Evolutionary conservation across 164 flowering plant genomes (phyloP), one percentile per base, ranked within the genome.

Genomic region (Aristolochia californica): DNA sequence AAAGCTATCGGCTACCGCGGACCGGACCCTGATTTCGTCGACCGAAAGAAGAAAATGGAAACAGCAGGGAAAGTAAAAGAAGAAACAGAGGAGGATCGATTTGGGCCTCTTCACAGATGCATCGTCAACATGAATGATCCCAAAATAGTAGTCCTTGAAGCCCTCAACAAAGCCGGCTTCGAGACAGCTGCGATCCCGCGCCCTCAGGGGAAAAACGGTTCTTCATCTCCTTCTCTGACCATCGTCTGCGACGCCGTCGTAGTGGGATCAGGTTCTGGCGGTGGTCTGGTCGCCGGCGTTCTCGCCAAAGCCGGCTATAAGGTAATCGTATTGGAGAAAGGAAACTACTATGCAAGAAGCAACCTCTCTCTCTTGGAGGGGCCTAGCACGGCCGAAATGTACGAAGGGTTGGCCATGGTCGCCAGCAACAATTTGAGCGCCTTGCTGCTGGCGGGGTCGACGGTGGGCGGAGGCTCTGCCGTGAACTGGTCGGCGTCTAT

Each of bases 401-500:
- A 87, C 72, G 67, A 73, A 10, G 63, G 73, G 0, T 58, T 74
- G 7, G 91, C 87, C 2, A 13, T 82, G 30, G 2, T 80, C 2
- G 68, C 80, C 2, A 80, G 83, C 1, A 65, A 73, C 0, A 80
- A 87, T 34, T 62, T 72, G 52, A 67, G 76, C 0, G 73, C 72
- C 0, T n/a, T 74, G 0, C 13, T 87, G 1, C 83, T 87, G 2
- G 89, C 95, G 0, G 97, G 91, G 7, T 83, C 95, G 0, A 81
- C 95, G 0, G 94, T 90, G 0, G 97, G 95, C 13, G 95, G 97
- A 16, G 97, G 95, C 48, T 82, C 95, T 0, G 62, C 91, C n/a
- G 62, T 90, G 27, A 90, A 90, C 62, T 90, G 97, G 97, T 79
- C 89, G 0, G 94, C 95, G 43, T 80, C 91, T 0, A 76, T 90